phyloP scores from a whole-genome alignment of 2,329 filamentous ascomycete species.

The Juglanconis sp. region DNA sequence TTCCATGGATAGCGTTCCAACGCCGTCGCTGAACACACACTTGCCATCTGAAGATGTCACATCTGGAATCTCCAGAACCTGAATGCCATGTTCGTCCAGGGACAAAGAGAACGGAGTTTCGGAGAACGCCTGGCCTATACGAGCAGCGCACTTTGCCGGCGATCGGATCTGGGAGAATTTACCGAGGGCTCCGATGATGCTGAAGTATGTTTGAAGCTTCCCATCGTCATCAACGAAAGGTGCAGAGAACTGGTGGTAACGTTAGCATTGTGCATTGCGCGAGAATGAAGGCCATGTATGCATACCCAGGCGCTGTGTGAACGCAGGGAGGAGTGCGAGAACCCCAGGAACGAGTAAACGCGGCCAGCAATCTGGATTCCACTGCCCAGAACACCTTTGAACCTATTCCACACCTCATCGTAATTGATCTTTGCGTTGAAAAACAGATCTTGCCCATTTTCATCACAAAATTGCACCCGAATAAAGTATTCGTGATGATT shows the following conservation, averaged over 20 bases:
- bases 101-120: constrained; percentile 66
- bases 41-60: constrained; percentile 45
- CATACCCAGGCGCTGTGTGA: constrained; percentile 61
- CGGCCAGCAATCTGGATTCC: constrained; percentile 64
- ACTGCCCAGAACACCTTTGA: constrained; percentile 54
- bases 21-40: constrained; percentile 74
- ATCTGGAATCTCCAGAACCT: constrained; percentile 40
- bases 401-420: constrained; percentile 54
- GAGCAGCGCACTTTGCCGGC: constrained; percentile 55
- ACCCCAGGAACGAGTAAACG: constrained; percentile 66
- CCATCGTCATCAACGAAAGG: constrained; percentile 38
- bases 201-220: constrained; percentile 33
- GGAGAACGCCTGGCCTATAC: constrained; percentile 68
- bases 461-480: constrained; percentile 71
- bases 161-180: constrained; percentile 48
- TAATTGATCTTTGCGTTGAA: constrained; percentile 53
- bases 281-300: not conserved
- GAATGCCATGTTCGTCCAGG: constrained; percentile 37
- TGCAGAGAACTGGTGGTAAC: constrained; percentile 42
- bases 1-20: constrained; percentile 66
- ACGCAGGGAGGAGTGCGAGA: constrained; percentile 75
- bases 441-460: constrained; percentile 62
- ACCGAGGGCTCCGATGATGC: constrained; percentile 47
- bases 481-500: constrained; percentile 61
- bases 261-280: not conserved